Percentiles rank a stretch among this genome's conserved stretches.
These are phyloP conservation scores for Fusarium sp. DNA, from an alignment of 2,329 filamentous ascomycete genomes.

Conservation along the genomic window DNA sequence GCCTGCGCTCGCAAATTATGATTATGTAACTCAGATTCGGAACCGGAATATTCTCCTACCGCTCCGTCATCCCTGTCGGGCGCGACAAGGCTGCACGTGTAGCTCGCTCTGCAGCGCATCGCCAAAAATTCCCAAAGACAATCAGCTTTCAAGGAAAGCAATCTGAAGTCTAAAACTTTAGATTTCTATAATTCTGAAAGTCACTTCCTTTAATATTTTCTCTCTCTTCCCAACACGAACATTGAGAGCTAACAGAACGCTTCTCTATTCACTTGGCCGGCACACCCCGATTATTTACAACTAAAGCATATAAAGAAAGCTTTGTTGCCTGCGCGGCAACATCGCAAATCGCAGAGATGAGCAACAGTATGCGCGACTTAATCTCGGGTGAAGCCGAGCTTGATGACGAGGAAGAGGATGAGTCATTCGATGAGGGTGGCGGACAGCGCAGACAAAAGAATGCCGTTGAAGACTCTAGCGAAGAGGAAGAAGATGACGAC, in stretches of 20 bases:
- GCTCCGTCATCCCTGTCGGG: slow-evolving; percentile 28
- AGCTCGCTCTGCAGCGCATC: slow-evolving; percentile 41
- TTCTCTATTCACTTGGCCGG: slow-evolving; percentile 1
- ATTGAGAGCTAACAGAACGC: background rate
- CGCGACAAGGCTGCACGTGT: slow-evolving; percentile 49
- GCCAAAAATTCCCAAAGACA: slow-evolving; percentile 45
- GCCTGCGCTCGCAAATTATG: background rate
- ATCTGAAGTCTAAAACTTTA: slow-evolving; percentile 8
- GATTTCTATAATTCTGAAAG: background rate
- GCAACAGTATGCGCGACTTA: slow-evolving; percentile 75
- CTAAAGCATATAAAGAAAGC: slow-evolving; percentile 30
- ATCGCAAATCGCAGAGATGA: slow-evolving; percentile 62
- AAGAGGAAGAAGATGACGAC: slow-evolving; percentile 92
- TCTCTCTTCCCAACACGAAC: slow-evolving; percentile 9
- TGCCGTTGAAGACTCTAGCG: slow-evolving; percentile 82
- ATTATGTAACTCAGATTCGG: slow-evolving; percentile 19
- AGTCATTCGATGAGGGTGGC: slow-evolving; percentile 81
- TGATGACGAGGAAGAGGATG: slow-evolving; percentile 87
- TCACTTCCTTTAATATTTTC: background rate
- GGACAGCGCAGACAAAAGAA: slow-evolving; percentile 65
- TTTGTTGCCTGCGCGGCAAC: slow-evolving; percentile 46
- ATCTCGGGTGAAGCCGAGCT: slow-evolving; percentile 88
- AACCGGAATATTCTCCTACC: slow-evolving; percentile 35
- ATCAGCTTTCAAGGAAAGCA: slow-evolving; percentile 27
- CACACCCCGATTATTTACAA: slow-evolving; percentile 16